Base-by-base conservation (phyloP, 306 rosid genomes). In the Malus fusca region DNA sequence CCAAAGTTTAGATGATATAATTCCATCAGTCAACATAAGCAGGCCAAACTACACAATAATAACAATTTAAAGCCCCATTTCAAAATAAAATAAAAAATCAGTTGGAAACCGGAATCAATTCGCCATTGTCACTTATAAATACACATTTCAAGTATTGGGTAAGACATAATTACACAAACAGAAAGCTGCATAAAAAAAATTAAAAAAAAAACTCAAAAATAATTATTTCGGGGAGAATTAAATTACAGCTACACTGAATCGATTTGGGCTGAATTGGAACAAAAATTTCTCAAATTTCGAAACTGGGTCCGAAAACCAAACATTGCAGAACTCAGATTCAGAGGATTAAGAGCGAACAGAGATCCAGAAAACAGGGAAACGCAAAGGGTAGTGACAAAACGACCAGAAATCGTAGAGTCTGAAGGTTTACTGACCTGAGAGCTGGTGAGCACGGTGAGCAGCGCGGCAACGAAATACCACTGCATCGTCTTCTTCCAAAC, bases 391-490 rank as follows among this genome's bases (percentile, higher is more conserved):
- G 44, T 28, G 21, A 42, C 30, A 18, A 11, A 5, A 26, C 14
- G 61, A 19, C 35, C 44, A 5, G 17, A 68, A 75, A 62, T 23
- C 42, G 58, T 11, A 12, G n/a, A 14, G 26, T 52, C 52, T 67
- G n/a, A 46, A 69, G 60, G 43, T 69, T 46, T 25, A 35, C 82
- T 22, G 75, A 88, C 91, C 91, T 88, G 91, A 28, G 91, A 88
- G 75, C 91, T 88, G 69, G 91, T 88, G 63, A 88, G 91, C 64
- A 85, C 66, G 46, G 91, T 88, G 85, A 88, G 91, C 21, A 88
- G 80, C 66, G 81, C 80, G n/a, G 91, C 91, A 30, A 88, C 89
- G 44, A 76, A 78, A 83, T 88, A 88, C 91, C 91, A 88, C 84
- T 83, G 87, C 91, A 88, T 85, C 82, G 75, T 46, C 78, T 60